phyloP scores from a whole-genome alignment of 352 stramenopile genomes.

The Pythium sukuiense region DNA sequence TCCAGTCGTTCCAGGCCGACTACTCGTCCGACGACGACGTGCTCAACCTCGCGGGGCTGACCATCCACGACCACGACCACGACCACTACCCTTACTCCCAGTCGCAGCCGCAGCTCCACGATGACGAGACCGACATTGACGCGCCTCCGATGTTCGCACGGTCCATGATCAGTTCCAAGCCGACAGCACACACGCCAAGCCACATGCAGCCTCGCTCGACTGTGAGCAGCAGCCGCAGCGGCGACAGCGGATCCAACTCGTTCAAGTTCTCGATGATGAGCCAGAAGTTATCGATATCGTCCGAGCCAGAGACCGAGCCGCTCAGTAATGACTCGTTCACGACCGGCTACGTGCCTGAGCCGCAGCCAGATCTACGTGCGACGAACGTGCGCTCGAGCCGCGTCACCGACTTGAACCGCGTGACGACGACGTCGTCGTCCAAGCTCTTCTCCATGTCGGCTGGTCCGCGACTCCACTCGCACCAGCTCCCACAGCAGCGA shows the following conservation, averaged over 20 bases:
- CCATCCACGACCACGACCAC: constrained; percentile 27
- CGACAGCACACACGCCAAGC: not conserved
- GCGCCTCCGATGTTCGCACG: constrained; percentile 4
- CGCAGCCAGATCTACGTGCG: not conserved
- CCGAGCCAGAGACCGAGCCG: constrained; percentile 17
- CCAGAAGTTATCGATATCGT: constrained; percentile 3
- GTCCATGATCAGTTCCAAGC: constrained; percentile 15
- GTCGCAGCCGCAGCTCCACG: constrained; percentile 11
- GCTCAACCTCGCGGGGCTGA: constrained; percentile 46
- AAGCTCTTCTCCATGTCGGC: constrained; percentile 10
- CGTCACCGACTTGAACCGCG: not conserved
- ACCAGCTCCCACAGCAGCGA: constrained; percentile 3
- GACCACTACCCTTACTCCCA: not conserved
- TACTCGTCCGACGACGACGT: constrained; percentile 49
- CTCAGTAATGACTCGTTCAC: not conserved
- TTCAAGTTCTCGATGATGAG: constrained; percentile 28
- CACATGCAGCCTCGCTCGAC: constrained; percentile 6
- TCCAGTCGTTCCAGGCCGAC: not conserved
- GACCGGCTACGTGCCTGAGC: not conserved
- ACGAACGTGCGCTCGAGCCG: not conserved
- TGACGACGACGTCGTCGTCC: not conserved
- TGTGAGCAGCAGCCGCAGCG: constrained; percentile 2
- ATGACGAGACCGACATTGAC: constrained; percentile 26
- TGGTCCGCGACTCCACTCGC: constrained; percentile 7
- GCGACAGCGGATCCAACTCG: not conserved